These are phyloP conservation scores for Yamadazyma taylorii DNA, from an alignment of 1,139 yeast genomes.

Conservation along the genomic window DNA sequence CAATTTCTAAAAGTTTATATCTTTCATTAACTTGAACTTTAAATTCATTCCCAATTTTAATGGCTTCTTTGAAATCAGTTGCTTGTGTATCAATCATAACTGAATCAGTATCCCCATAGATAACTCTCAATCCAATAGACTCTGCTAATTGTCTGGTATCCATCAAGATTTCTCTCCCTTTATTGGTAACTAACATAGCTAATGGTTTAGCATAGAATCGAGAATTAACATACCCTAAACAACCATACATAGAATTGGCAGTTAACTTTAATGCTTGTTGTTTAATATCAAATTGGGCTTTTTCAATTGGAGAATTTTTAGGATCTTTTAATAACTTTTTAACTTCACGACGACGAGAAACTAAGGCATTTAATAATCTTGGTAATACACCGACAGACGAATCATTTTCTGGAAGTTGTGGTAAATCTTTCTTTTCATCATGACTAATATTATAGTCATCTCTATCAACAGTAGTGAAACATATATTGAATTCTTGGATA, in stretches of 20 bases:
- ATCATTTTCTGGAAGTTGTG: conserved; percentile 64
- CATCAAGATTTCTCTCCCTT: conserved; percentile 94
- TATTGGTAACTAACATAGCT: conserved; percentile 92
- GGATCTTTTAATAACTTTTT: conserved; percentile 82
- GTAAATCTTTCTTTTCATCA: conserved; percentile 65
- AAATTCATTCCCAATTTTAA: conserved; percentile 81
- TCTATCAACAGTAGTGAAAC: conserved; percentile 92
- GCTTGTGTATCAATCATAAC: conserved; percentile 97
- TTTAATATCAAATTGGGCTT: conserved; percentile 85
- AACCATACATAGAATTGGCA: conserved; percentile 99
- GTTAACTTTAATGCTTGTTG: conserved; percentile 96
- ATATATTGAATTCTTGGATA: conserved; percentile 94
- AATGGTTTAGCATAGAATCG: conserved; percentile 95
- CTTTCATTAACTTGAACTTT: conserved; percentile 85
- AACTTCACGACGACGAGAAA: conserved; percentile 89
- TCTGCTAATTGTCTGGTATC: conserved; percentile 94
- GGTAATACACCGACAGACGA: conserved; percentile 82
- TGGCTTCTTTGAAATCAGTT: conserved; percentile 66
- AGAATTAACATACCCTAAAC: conserved; percentile 89
- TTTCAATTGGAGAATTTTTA: conserved; percentile 58
- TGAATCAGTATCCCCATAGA: conserved; percentile 98
- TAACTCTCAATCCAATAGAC: conserved; percentile 75
- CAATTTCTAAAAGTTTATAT: conserved; percentile 85
- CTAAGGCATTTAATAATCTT: conserved; percentile 75
- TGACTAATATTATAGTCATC: conserved; percentile 46